phyloP scores from a whole-genome alignment of 768 basidiomycete genomes.

The Sarcodon sp. region DNA sequence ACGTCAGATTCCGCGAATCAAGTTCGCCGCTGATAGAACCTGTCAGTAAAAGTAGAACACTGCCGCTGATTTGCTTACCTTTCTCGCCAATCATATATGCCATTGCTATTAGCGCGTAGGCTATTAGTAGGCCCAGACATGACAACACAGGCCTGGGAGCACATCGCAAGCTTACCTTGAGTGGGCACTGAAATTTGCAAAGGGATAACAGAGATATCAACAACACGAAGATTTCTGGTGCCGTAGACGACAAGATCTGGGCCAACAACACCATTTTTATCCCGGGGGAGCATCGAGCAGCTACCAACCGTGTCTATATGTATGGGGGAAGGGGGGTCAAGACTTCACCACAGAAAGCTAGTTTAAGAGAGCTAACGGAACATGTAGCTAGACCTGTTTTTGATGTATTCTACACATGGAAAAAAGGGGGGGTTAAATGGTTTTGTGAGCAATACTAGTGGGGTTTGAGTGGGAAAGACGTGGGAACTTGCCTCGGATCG shows the following conservation, averaged over 20 bases:
- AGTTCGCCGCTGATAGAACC: too few relatives aligned
- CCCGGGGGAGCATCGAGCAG: conserved; percentile 26
- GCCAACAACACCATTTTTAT: conserved; percentile 26
- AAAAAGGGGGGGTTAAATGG: not conserved
- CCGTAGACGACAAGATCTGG: conserved; percentile 21
- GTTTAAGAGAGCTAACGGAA: too few relatives aligned
- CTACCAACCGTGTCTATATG: conserved; percentile 21
- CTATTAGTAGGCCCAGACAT: conserved; percentile 26
- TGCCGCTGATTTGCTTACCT: too few relatives aligned
- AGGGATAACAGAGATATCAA: conserved; percentile 29
- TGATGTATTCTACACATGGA: too few relatives aligned
- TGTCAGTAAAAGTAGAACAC: too few relatives aligned
- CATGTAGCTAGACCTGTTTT: too few relatives aligned
- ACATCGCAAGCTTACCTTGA: conserved; percentile 12
- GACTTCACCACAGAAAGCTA: too few relatives aligned
- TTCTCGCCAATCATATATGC: too few relatives aligned
- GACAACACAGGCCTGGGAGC: not conserved
- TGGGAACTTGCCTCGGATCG: not conserved
- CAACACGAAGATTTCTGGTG: conserved; percentile 32
- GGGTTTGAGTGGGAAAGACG: too few relatives aligned
- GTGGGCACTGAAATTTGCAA: conserved; percentile 25
- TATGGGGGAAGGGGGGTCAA: not conserved
- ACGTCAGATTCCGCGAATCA: too few relatives aligned
- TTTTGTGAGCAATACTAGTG: not conserved
- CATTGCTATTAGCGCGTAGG: conserved; percentile 13